These are phyloP conservation scores for Fusarium humuli DNA, from an alignment of 2,329 filamentous ascomycete species.

Conservation along the genomic window DNA sequence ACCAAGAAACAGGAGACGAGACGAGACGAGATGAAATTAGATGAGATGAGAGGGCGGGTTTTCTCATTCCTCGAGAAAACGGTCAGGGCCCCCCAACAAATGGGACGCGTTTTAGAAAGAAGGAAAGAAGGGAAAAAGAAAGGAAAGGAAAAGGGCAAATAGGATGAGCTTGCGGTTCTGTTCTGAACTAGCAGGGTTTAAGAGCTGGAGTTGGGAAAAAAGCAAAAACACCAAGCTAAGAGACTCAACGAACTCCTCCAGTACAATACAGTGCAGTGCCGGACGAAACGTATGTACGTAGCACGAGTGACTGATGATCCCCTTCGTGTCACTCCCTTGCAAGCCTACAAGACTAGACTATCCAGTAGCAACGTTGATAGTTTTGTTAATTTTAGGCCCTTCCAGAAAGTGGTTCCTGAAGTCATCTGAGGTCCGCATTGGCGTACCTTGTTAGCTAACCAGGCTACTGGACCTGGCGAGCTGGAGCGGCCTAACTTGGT, in stretches of 20 bases:
- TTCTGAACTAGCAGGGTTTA: constrained; percentile 14
- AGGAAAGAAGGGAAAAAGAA: constrained; percentile 5
- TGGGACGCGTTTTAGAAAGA: background rate
- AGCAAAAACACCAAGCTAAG: constrained; percentile 10
- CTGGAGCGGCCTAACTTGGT: background rate
- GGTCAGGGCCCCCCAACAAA: background rate
- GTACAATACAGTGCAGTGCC: background rate
- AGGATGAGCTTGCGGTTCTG: constrained; percentile 1
- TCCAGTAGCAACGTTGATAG: constrained; percentile 8
- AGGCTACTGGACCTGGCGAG: background rate
- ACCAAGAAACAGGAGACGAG: background rate
- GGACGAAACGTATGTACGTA: background rate
- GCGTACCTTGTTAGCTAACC: background rate
- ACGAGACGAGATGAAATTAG: background rate
- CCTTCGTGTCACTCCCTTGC: constrained; percentile 19
- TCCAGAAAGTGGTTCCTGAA: constrained; percentile 10
- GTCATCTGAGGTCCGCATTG: background rate
- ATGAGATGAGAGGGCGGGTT: constrained; percentile 14
- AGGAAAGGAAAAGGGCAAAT: background rate
- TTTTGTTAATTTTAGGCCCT: constrained; percentile 11
- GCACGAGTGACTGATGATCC: constrained; percentile 17
- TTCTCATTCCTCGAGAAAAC: constrained; percentile 18
- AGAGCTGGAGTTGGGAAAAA: constrained; percentile 3
- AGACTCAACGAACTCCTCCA: background rate
- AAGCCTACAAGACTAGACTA: background rate